phyloP scores from a whole-genome alignment of 1,284 basidiomycete species.

The Ganoderma sinense region DNA sequence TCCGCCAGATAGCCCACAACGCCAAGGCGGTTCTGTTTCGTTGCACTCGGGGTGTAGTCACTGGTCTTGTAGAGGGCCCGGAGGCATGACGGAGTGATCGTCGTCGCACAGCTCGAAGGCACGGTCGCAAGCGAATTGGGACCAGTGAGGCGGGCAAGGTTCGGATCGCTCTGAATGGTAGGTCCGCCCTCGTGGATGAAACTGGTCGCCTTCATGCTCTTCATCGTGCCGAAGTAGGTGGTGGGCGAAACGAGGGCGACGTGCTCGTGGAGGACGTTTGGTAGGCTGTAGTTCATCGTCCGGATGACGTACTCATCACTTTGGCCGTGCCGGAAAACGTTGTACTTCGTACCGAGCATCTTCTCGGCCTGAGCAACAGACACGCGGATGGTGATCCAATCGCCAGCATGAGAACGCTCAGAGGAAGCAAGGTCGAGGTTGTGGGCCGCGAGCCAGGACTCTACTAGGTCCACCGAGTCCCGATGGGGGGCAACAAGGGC shows the following conservation, averaged over 20 bases:
- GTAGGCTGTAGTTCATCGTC: conserved; percentile 62
- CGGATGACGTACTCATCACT: conserved; percentile 58
- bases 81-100: conserved; percentile 67
- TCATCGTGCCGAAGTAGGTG: conserved; percentile 63
- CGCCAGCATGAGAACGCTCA: conserved; percentile 53
- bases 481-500: conserved; percentile 59
- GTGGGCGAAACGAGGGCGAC: conserved; percentile 64
- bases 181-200: conserved; percentile 49
- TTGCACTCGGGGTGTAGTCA: conserved; percentile 56
- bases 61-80: conserved; percentile 66
- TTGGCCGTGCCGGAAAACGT: conserved; percentile 56
- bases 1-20: conserved; percentile 67
- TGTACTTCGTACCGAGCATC: conserved; percentile 62
- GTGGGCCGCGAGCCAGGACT: conserved; percentile 63
- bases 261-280: conserved; percentile 56
- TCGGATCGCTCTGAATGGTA: conserved; percentile 34
- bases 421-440: conserved; percentile 47
- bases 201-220: conserved; percentile 53
- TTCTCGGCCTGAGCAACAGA: conserved; percentile 63
- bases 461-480: conserved; percentile 54
- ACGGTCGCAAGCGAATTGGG: conserved; percentile 41
- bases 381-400: conserved; percentile 64
- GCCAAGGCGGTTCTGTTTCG: conserved; percentile 58
- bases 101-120: conserved; percentile 53
- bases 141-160: conserved; percentile 26